These are phyloP conservation scores for Trichosporon sp. DNA, from an alignment of 1,284 basidiomycete genomes.

Conservation along the genomic window DNA sequence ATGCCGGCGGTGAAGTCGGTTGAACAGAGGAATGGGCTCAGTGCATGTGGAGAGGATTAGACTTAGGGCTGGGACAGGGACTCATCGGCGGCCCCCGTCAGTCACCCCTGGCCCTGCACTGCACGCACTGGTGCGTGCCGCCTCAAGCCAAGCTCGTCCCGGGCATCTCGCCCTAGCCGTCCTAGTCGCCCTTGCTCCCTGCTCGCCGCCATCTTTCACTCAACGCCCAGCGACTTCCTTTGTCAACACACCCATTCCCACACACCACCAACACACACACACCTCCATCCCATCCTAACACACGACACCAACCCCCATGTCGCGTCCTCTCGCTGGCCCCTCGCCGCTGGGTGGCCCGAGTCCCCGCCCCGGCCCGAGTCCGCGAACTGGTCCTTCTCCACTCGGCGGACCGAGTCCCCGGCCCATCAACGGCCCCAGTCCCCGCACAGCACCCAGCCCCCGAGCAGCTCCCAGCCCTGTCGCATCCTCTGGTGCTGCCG, in stretches of 20 bases:
- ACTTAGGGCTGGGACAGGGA: neutral
- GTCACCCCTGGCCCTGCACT: constrained; percentile 3
- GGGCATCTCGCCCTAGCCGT: neutral
- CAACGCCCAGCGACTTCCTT: neutral
- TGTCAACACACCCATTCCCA: constrained; percentile 12
- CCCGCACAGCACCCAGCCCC: constrained; percentile 25
- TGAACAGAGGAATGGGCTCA: neutral
- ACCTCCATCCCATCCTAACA: neutral
- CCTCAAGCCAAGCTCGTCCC: neutral
- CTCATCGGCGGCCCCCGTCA: constrained; percentile 5
- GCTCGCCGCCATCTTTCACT: neutral
- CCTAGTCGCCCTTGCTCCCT: constrained; percentile 8
- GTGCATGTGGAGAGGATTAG: neutral
- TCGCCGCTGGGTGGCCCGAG: constrained; percentile 28
- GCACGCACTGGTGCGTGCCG: neutral
- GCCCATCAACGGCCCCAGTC: constrained; percentile 25
- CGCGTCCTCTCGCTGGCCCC: constrained; percentile 27
- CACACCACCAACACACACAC: neutral
- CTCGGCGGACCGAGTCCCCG: constrained; percentile 25
- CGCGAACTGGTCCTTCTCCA: constrained; percentile 10
- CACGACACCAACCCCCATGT: constrained; percentile 18
- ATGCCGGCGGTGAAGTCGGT: neutral
- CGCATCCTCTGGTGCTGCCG: constrained; percentile 15
- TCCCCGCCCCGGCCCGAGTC: constrained; percentile 23
- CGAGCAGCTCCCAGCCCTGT: constrained; percentile 16